Conservation (phyloP, 2,329 filamentous ascomycete genomes). For the Xylariaceae sp. region DNA sequence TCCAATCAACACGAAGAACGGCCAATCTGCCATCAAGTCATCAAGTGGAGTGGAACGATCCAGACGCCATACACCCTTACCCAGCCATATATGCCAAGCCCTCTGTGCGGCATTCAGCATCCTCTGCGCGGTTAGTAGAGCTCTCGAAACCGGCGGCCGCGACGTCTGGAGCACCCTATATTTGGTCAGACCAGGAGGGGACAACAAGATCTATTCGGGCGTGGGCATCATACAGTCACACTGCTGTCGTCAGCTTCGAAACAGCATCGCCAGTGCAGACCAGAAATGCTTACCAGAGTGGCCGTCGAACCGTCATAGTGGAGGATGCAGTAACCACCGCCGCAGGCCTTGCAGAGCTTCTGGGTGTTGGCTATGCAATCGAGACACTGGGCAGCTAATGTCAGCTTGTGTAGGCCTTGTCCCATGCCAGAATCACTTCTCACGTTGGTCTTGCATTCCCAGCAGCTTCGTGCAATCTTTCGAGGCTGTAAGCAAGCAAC, state of each 20-base stretch:
- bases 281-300: constrained; percentile 39
- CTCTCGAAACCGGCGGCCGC: constrained; percentile 23
- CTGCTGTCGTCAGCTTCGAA: too few species aligned
- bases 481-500: constrained; percentile 34
- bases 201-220: background rate
- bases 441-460: constrained; percentile 78
- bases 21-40: too few species aligned
- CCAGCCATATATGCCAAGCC: too few species aligned
- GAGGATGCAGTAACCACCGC: constrained; percentile 72
- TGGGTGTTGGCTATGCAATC: constrained; percentile 68
- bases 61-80: too few species aligned
- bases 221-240: too few species aligned
- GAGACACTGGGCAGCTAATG: constrained; percentile 50
- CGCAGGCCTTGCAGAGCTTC: constrained; percentile 63
- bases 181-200: background rate
- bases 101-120: too few species aligned
- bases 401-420: constrained; percentile 3
- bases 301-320: constrained; percentile 76
- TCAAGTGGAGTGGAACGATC: too few species aligned
- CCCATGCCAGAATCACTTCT: constrained; percentile 6
- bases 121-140: too few species aligned
- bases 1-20: too few species aligned
- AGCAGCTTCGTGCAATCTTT: constrained; percentile 62
- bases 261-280: constrained; percentile 1
- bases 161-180: constrained; percentile 30